Percentiles rank a stretch among this genome's conserved stretches.
These are phyloP conservation scores for Colletotrichum orchidophilum DNA, from an alignment of 2,329 filamentous ascomycete species.

Conservation along the genomic window DNA sequence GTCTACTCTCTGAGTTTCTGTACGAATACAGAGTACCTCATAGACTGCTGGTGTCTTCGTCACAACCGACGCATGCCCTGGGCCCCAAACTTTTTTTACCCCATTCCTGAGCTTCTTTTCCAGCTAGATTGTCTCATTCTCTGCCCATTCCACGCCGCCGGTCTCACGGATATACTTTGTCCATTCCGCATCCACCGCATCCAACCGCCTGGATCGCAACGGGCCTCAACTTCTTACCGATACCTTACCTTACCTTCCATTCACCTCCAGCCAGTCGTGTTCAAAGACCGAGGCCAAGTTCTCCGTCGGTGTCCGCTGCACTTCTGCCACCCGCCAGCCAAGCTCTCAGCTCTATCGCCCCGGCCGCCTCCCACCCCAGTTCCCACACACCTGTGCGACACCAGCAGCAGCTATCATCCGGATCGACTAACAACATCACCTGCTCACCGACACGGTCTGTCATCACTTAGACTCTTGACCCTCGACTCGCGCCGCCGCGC, in stretches of 20 bases:
- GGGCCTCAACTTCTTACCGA: background rate
- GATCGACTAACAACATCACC: slow-evolving; percentile 22
- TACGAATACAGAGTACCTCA: background rate
- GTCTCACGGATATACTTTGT: background rate
- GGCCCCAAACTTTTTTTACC: slow-evolving; percentile 22
- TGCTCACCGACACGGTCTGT: slow-evolving; percentile 18
- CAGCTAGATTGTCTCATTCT: slow-evolving; percentile 14
- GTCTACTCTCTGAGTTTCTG: background rate
- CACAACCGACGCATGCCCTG: slow-evolving; percentile 22
- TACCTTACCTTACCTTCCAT: background rate
- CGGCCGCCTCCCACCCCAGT: background rate
- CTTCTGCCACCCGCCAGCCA: slow-evolving; percentile 1
- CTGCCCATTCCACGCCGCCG: slow-evolving; percentile 1
- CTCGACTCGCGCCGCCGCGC: slow-evolving; percentile 11
- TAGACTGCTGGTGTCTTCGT: background rate
- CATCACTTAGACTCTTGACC: slow-evolving; percentile 4
- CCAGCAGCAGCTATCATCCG: slow-evolving; percentile 9
- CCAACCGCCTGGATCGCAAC: background rate
- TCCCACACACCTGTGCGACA: background rate
- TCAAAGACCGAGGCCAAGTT: background rate
- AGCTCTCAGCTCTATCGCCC: slow-evolving; percentile 11
- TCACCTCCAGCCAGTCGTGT: background rate
- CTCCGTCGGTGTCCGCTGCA: background rate
- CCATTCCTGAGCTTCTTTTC: slow-evolving; percentile 19
- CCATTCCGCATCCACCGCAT: background rate